These are phyloP conservation scores for Phyllosticta paracitricarpa DNA, from an alignment of 2,329 filamentous ascomycete genomes.

Conservation along the genomic window DNA sequence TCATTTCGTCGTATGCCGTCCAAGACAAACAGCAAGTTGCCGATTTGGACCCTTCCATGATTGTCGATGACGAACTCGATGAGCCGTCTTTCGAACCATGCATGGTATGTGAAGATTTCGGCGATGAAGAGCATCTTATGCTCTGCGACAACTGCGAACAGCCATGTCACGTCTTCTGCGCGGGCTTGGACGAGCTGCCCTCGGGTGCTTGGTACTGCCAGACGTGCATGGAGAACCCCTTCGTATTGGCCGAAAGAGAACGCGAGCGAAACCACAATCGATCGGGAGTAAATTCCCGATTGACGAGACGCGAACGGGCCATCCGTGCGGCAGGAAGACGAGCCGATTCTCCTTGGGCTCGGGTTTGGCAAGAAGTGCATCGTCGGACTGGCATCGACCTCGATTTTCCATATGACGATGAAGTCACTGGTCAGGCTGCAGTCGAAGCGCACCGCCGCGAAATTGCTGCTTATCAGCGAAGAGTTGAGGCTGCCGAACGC, in stretches of 20 bases:
- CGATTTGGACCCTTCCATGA: conserved; percentile 75
- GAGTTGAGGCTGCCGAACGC: conserved; percentile 69
- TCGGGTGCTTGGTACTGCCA: conserved; percentile 83
- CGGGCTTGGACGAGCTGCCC: conserved; percentile 70
- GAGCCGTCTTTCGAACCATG: conserved; percentile 52
- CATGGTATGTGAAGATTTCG: conserved; percentile 70
- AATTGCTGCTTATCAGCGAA: conserved; percentile 67
- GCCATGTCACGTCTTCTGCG: conserved; percentile 84
- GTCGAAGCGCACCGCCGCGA: conserved; percentile 40
- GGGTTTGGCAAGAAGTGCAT: conserved; percentile 87
- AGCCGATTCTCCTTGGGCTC: conserved; percentile 49
- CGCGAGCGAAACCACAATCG: conserved; percentile 21
- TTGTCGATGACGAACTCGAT: conserved; percentile 58
- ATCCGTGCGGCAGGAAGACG: conserved; percentile 3
- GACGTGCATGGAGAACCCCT: conserved; percentile 49
- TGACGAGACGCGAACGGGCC: conserved; percentile 13
- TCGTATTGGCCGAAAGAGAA: conserved; percentile 21
- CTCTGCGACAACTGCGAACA: conserved; percentile 88
- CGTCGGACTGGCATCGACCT: conserved; percentile 67
- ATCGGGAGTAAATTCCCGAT: conserved; percentile 21
- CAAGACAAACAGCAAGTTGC: conserved; percentile 81
- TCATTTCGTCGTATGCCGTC: conserved; percentile 53
- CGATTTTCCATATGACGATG: conserved; percentile 76
- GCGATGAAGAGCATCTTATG: conserved; percentile 75
- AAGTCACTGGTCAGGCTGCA: conserved; percentile 26